Conservation (phyloP, 2,329 filamentous ascomycete species). For the Cercospora sesami region DNA sequence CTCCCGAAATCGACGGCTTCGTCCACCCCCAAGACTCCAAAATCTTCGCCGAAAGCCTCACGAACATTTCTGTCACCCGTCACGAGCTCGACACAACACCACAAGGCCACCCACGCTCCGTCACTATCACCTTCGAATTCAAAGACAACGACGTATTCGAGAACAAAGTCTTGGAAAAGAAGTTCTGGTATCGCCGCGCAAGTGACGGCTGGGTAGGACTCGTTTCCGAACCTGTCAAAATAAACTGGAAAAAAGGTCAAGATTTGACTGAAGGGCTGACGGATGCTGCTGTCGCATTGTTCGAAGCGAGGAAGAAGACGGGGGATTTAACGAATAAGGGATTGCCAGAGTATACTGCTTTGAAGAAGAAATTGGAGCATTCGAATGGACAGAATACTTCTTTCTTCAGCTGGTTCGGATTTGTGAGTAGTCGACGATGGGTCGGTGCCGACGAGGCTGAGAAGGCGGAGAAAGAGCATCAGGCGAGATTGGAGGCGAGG, state of each 20-base stretch:
- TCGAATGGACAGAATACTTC: conserved; percentile 53
- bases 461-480: conserved; percentile 61
- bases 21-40: conserved; percentile 78
- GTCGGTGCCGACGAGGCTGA: conserved; percentile 71
- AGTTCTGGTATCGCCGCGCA: conserved; percentile 78
- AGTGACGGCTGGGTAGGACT: conserved; percentile 71
- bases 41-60: conserved; percentile 68
- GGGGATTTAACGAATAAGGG: conserved; percentile 46
- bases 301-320: conserved; percentile 60
- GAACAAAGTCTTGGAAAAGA: conserved; percentile 79
- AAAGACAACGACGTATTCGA: conserved; percentile 78
- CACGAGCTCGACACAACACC: conserved; percentile 66
- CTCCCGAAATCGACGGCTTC: conserved; percentile 81
- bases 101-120: conserved; percentile 74
- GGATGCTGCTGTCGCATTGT: conserved; percentile 69
- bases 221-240: conserved; percentile 83
- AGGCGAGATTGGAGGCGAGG: conserved; percentile 55
- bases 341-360: conserved; percentile 56
- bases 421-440: conserved; percentile 61
- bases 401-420: conserved; percentile 92
- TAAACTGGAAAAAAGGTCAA: conserved; percentile 75
- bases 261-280: conserved; percentile 82
- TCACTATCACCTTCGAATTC: conserved; percentile 78
- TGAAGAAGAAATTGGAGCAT: conserved; percentile 55
- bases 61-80: conserved; percentile 69